phyloP scores from a whole-genome alignment of 331 rosid species.

The Cydonia oblonga region DNA sequence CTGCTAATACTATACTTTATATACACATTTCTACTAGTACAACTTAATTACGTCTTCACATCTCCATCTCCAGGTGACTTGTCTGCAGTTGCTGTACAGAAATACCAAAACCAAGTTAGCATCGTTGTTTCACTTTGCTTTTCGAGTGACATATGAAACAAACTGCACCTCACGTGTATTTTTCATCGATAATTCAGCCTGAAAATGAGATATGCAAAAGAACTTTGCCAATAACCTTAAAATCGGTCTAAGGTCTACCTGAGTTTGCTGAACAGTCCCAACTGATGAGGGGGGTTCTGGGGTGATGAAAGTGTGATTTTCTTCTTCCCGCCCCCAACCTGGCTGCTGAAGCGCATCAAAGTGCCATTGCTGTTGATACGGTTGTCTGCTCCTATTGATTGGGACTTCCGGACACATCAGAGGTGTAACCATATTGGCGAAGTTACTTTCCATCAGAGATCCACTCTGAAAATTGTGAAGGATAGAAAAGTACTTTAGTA shows the following conservation, averaged over 20 bases:
- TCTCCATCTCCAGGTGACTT: slow-evolving; percentile 90
- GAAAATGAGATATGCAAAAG: neutral
- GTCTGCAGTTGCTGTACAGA: slow-evolving; percentile 69
- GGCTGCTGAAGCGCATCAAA: slow-evolving; percentile 54
- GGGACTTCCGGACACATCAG: slow-evolving; percentile 67
- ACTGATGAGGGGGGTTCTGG: slow-evolving; percentile 71
- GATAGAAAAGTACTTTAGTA: slow-evolving; percentile 5
- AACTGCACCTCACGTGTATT: neutral
- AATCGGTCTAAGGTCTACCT: slow-evolving; percentile 28
- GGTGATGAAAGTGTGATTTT: slow-evolving; percentile 48
- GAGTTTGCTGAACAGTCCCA: slow-evolving; percentile 74
- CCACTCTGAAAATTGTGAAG: slow-evolving; percentile 42
- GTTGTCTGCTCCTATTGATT: slow-evolving; percentile 50
- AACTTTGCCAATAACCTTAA: neutral
- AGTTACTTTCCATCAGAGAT: slow-evolving; percentile 51
- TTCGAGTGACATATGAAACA: neutral
- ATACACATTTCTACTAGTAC: slow-evolving; percentile 63
- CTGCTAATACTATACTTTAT: slow-evolving; percentile 44
- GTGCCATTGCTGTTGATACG: slow-evolving; percentile 72
- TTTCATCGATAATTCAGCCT: neutral
- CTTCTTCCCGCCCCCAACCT: slow-evolving; percentile 71
- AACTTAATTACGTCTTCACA: slow-evolving; percentile 45
- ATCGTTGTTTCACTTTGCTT: neutral
- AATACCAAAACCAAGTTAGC: slow-evolving; percentile 7
- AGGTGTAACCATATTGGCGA: slow-evolving; percentile 54